phyloP scores from a whole-genome alignment of 176 grass and related monocot species.

The Pontederia crassipes region DNA sequence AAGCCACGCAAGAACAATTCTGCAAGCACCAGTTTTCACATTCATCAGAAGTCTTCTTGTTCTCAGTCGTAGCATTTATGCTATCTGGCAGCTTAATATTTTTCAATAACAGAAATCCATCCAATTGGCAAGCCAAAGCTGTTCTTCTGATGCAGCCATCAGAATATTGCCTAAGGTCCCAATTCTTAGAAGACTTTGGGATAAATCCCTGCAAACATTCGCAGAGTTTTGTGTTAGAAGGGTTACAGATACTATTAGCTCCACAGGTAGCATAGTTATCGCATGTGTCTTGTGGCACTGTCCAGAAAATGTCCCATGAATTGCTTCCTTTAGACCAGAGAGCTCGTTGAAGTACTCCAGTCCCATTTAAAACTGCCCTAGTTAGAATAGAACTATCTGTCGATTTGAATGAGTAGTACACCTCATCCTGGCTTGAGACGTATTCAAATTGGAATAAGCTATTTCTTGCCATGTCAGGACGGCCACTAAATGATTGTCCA shows the following conservation, averaged over 20 bases:
- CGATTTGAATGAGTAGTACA: constrained; percentile 43
- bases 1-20: constrained; percentile 68
- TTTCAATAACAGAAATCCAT: constrained; percentile 40
- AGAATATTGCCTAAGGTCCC: constrained; percentile 51
- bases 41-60: constrained; percentile 33
- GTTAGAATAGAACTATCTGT: constrained; percentile 20
- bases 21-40: constrained; percentile 50
- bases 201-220: constrained; percentile 43
- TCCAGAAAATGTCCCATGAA: constrained; percentile 60
- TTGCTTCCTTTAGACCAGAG: constrained; percentile 25
- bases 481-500: constrained; percentile 4
- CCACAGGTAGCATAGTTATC: constrained; percentile 57
- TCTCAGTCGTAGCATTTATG: constrained; percentile 34
- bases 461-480: constrained; percentile 12
- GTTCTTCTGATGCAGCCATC: constrained; percentile 44
- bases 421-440: constrained; percentile 30
- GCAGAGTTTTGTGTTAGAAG: constrained; percentile 24
- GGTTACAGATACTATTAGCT: constrained; percentile 50
- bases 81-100: constrained; percentile 65
- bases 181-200: constrained; percentile 42
- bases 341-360: constrained; percentile 37
- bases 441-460: constrained; percentile 42
- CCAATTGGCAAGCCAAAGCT: constrained; percentile 36
- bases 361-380: constrained; percentile 50
- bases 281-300: constrained; percentile 52